phyloP scores from a whole-genome alignment of 1,284 basidiomycete genomes.

The Ustilago bromivora region DNA sequence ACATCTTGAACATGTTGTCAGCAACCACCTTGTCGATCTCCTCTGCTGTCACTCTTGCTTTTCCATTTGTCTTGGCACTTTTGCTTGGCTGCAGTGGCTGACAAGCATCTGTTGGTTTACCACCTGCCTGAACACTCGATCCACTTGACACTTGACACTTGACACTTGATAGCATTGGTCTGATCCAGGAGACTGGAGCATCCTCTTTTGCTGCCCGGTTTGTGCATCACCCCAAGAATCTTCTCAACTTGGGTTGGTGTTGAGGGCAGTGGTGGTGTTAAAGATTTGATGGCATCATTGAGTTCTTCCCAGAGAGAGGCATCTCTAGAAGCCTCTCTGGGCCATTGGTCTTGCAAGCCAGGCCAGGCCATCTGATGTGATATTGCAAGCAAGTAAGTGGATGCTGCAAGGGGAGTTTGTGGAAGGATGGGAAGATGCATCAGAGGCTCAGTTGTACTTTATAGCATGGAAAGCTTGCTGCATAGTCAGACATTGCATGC shows the following conservation, averaged over 20 bases:
- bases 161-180: conserved; percentile 31
- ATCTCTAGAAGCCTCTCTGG: too few relatives aligned
- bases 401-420: too few relatives aligned
- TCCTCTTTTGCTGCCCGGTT: neutral
- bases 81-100: conserved; percentile 1
- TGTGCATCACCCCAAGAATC: neutral
- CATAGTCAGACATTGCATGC: too few relatives aligned
- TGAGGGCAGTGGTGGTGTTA: conserved; percentile 14
- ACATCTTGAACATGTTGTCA: conserved; percentile 20
- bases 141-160: conserved; percentile 9
- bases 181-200: conserved; percentile 36
- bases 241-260: neutral
- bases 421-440: too few relatives aligned
- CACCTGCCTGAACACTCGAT: conserved; percentile 1
- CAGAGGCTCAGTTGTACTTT: too few relatives aligned
- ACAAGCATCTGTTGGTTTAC: neutral
- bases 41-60: neutral
- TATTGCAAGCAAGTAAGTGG: too few relatives aligned
- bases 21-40: conserved; percentile 2
- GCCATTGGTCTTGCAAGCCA: too few relatives aligned
- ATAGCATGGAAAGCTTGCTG: too few relatives aligned
- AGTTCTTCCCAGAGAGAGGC: too few relatives aligned
- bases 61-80: conserved; percentile 5
- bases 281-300: too few relatives aligned
- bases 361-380: too few relatives aligned